phyloP scores from a whole-genome alignment of 768 basidiomycete species.

The Hygrocybe punicea region DNA sequence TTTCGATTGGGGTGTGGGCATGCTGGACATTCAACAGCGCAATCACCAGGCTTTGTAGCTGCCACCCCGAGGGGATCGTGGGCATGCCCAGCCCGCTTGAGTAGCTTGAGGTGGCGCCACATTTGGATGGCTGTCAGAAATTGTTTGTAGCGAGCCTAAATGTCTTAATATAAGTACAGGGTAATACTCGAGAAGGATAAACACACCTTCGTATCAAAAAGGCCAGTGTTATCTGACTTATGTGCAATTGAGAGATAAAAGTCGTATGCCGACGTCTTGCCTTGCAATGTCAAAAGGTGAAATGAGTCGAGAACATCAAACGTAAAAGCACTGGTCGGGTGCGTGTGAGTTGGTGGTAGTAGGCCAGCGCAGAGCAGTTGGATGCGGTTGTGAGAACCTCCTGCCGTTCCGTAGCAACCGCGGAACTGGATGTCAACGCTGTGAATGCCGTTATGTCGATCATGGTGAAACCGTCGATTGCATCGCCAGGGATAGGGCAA shows the following conservation, averaged over 20 bases:
- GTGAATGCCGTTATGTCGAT: constrained; percentile 26
- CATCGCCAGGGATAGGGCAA: background rate
- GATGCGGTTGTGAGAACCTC: background rate
- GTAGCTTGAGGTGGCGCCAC: constrained; percentile 19
- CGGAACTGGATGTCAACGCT: constrained; percentile 21
- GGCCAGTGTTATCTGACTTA: constrained; percentile 6
- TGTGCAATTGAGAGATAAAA: constrained; percentile 1
- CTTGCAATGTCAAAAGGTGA: constrained; percentile 12
- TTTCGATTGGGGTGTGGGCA: constrained; percentile 25
- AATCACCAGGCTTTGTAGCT: constrained; percentile 12
- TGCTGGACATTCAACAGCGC: constrained; percentile 24
- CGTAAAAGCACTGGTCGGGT: constrained; percentile 7
- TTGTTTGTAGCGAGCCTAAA: constrained; percentile 4
- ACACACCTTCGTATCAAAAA: background rate
- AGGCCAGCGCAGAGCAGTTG: constrained; percentile 7
- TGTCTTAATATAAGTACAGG: background rate
- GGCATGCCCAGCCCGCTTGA: constrained; percentile 23
- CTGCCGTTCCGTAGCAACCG: constrained; percentile 14
- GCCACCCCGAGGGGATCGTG: constrained; percentile 7
- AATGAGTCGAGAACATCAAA: constrained; percentile 10
- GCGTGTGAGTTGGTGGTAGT: background rate
- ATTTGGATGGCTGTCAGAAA: constrained; percentile 4
- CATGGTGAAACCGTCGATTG: constrained; percentile 1
- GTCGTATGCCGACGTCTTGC: constrained; percentile 5
- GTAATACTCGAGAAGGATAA: background rate